Conservation (phyloP, 164 flowering plant species). For the Annona cherimola region DNA sequence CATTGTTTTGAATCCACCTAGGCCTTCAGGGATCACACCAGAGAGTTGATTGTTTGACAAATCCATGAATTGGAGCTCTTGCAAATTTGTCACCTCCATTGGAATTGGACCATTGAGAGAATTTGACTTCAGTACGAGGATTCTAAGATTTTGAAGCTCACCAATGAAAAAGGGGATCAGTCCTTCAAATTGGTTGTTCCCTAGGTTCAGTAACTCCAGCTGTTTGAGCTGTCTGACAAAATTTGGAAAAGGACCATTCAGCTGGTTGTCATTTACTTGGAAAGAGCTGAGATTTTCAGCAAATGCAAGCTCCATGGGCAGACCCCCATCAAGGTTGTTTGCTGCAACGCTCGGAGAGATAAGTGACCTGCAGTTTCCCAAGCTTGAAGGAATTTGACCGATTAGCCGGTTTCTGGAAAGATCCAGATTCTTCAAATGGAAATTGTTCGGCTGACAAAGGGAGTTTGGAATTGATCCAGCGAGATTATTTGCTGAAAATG, state of each 20-base stretch:
- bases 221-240: neutral
- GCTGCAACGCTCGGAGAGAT: conserved; percentile 9
- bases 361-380: conserved; percentile 15
- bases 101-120: neutral
- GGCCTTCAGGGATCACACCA: conserved; percentile 11
- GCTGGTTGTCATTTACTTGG: conserved; percentile 4
- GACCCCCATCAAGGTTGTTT: conserved; percentile 11
- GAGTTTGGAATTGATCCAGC: conserved; percentile 4
- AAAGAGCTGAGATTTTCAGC: conserved; percentile 1
- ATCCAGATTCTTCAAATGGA: conserved; percentile 11
- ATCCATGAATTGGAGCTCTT: conserved; percentile 13
- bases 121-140: neutral
- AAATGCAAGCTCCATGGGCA: conserved; percentile 11
- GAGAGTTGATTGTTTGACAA: conserved; percentile 13
- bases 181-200: conserved; percentile 5
- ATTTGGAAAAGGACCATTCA: conserved; percentile 9
- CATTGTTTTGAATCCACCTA: neutral
- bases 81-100: neutral
- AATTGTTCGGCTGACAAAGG: conserved; percentile 6
- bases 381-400: neutral
- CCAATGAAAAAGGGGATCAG: neutral
- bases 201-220: conserved; percentile 9
- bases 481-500: neutral
- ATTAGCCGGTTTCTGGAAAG: conserved; percentile 5
- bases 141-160: neutral